Base-by-base conservation (phyloP, 441 rosid genomes). In the Raphanus hybrid region DNA sequence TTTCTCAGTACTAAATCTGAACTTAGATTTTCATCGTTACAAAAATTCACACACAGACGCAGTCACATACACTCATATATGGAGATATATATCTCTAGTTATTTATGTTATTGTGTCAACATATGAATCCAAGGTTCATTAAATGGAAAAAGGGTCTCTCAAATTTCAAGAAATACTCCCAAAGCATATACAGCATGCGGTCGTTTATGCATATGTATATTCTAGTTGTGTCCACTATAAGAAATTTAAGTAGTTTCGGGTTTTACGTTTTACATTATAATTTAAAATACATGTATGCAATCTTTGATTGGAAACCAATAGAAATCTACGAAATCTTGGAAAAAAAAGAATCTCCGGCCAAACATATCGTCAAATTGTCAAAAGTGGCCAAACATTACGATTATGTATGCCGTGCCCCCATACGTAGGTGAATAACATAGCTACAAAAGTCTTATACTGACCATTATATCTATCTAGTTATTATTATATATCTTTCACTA, bases 101-200 rank as follows among this genome's bases (percentile, higher is more conserved):
- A 5, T 61, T 45, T 37, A 35, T 64, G 59, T 52, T 76, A 18
- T 12, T 12, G 54, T 32, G 80, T 18, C 71, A 55, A 55, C 26
- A 70, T 16, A 55, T 76, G 50, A 12, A 55, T 26, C 50, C 67
- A 64, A 70, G 55, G 66, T 61, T 70, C 39, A 23, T 70, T 64
- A 2, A 29, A 5, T 64, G 39, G 54, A 55, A 3, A 18, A 34
- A 62, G 9, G 67, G 61, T 8, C 73, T 67, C 67, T 18, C 16
- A 18, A 60, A 67, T 12, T 45, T 16, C 20, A 41, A 63, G 75
- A 76, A 55, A 75, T 50, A 64, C 60, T 76, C 80, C 71, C 58
- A 64, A 70, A 64, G 15, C 20, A 50, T 50, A 50, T 52, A 62
- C 70, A 59, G 15, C 32, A 14, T 12, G 34, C 55, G 32, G 32